Base-by-base conservation (phyloP, 768 basidiomycete species). In the Royoungia palumana region DNA sequence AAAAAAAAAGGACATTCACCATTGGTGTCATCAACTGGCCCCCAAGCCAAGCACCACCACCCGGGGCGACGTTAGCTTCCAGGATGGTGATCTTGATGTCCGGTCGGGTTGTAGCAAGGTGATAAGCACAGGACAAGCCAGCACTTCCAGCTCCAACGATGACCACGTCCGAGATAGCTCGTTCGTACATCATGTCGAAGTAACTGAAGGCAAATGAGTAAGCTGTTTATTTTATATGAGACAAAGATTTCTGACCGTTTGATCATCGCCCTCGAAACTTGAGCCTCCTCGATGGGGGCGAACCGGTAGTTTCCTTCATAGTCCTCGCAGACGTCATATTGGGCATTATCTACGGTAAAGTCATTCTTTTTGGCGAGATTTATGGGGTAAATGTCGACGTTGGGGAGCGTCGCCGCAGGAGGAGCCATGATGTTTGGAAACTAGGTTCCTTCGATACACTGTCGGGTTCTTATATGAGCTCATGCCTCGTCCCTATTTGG, bases 21-120 rank as follows among this genome's bases (percentile, higher is more conserved):
- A 89, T 89, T 0, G 85, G 80, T 1, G 80, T 81, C 87, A 89
- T 87, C 46, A 88, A 70, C 66, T 88, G 85, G 8, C 85, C 85
- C 25, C 85, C 85, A 34, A 89, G 76, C 86, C 87, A 89, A 12
- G 85, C 86, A 28, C 85, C 83, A 46, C 85, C 84, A 44, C 85
- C 84, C 1, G 87, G 87, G 2, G 87, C 82, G n/a, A 89, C 87
- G 55, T 78, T 82, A 17, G 87, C 87, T 67, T 89, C 87, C 56
- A 88, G 70, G 60, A 89, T 79, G 41, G 78, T 77, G 54, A 79
- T 59, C 57, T 80, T 82, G 53, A 87, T 73, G 56, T 89, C 83
- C 22, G 87, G 87, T 13, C 83, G 78, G 40, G 64, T 74, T 51
- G 73, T 83, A 9, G 81, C 84, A 43, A 91, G 75, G 53, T 79